These are phyloP conservation scores for Polytrichum commune DNA, from an alignment of 225 moss, liverwort and hornwort genomes.

Conservation along the genomic window DNA sequence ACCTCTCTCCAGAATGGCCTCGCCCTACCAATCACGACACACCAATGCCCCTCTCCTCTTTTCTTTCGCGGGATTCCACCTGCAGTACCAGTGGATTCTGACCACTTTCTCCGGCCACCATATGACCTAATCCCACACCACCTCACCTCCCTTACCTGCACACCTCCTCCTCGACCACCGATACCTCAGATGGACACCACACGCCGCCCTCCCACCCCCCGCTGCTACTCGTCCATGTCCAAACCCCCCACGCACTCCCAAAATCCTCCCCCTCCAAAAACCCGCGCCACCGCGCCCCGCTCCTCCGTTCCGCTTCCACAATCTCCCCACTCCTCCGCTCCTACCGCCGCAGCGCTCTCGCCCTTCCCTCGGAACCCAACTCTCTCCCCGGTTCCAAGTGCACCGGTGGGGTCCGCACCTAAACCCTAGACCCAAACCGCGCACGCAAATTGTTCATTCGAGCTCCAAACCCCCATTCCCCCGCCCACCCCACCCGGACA, in stretches of 20 bases:
- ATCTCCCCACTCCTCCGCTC: no score
- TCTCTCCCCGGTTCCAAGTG: no score
- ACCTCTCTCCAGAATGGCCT: no score
- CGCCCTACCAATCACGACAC: no score
- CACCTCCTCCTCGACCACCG: not conserved
- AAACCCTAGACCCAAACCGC: constrained; percentile 2
- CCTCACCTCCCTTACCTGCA: not conserved
- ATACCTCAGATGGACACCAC: constrained; percentile 1
- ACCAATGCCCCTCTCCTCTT: no score
- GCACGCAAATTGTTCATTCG: not conserved
- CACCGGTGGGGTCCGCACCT: not conserved
- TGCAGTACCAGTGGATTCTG: no score
- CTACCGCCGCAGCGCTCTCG: not conserved
- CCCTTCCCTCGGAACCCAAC: not conserved
- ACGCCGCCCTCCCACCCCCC: not conserved
- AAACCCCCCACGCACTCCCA: not conserved
- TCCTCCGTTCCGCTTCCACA: not conserved
- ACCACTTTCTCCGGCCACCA: no score
- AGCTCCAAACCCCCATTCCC: not conserved
- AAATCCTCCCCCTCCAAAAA: not conserved
- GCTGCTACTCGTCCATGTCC: not conserved
- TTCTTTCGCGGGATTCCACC: no score
- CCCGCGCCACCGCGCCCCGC: constrained; percentile 10
- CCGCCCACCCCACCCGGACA: not conserved
- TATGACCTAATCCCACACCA: constrained; percentile 19